Evolutionary conservation across 1,284 basidiomycete genomes (phyloP), one percentile per base, ranked within the genome.

Genomic region (Cutaneotrichosporon cutaneum): DNA sequence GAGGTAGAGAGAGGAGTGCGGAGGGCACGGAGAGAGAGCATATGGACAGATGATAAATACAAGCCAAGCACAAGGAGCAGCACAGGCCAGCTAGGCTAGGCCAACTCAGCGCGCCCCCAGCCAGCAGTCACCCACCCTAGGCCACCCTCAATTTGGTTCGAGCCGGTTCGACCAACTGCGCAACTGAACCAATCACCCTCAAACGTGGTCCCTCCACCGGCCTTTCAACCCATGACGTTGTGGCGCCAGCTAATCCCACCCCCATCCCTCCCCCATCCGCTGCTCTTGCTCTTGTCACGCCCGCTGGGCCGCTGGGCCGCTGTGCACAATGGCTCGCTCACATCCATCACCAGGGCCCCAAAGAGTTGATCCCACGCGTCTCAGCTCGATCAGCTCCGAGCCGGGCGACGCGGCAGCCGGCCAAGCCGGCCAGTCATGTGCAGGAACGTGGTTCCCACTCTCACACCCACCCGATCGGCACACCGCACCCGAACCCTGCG

Each of bases 11-110:
- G 57, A 54, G 63, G 45, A 44, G 54, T 24, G 33, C 21, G 10
- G 45, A 47, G 42, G 30, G 55, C 22, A 35, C 47, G 62, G 69
- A 54, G 51, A 56, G 54, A 59, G 52, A 65, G 61, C 63, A 65
- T 65, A 32, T 48, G 44, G 35, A 27, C 47, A 55, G 53, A 35
- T 24, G 22, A 26, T 47, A 47, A 47, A 26, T 47, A 47, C 45
- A 26, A 24, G 10, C 10, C 16, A n/a, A n/a, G n/a, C n/a, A n/a
- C n/a, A n/a, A n/a, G 14, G 24, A 26, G 22, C 13, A 26, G 24
- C 8, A 45, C 22, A 45, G 6, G 22, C 22, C 44, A 45, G 16
- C 16, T n/a, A n/a, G 39, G 16, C 21, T n/a, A 2, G 9, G 44
- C 44, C 44, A 24, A 5, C 6, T 4, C 16, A 26, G 22, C 18